Evolutionary conservation across 140 eudicot genomes (phyloP).

Genomic region (Flaveria floridana): DNA sequence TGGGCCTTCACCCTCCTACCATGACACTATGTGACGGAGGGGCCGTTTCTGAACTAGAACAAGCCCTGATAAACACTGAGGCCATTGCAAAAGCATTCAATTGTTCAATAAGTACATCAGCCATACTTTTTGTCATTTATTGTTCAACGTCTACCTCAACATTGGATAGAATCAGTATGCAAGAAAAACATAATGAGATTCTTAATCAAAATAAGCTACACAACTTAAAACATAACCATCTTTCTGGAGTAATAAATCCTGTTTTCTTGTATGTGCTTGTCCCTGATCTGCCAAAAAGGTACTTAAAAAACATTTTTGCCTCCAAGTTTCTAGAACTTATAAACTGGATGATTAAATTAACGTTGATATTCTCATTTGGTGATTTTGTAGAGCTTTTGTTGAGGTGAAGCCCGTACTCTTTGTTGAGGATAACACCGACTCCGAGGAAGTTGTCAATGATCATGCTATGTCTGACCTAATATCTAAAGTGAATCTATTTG

Average conservation of each 20-base stretch:
- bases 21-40: slow-evolving; percentile 75
- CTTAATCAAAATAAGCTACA: slow-evolving; percentile 48
- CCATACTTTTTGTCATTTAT: slow-evolving; percentile 61
- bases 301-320: neutral
- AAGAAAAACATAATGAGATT: slow-evolving; percentile 44
- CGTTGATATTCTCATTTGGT: slow-evolving; percentile 15
- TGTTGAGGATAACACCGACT: slow-evolving; percentile 43
- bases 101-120: slow-evolving; percentile 66
- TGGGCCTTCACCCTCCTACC: slow-evolving; percentile 97
- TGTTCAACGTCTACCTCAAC: slow-evolving; percentile 57
- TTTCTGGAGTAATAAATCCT: slow-evolving; percentile 45
- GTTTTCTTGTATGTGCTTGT: slow-evolving; percentile 67
- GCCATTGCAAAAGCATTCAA: slow-evolving; percentile 74
- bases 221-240: slow-evolving; percentile 30
- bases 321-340: slow-evolving; percentile 8
- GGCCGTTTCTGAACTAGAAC: slow-evolving; percentile 63
- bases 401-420: slow-evolving; percentile 85
- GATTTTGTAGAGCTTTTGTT: slow-evolving; percentile 66
- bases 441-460: slow-evolving; percentile 35
- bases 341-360: neutral
- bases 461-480: slow-evolving; percentile 31
- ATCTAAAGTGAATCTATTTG: slow-evolving; percentile 27
- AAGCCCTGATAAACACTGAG: slow-evolving; percentile 76
- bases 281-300: slow-evolving; percentile 97
- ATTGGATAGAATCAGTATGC: slow-evolving; percentile 46